Base-by-base conservation (phyloP, 805 yeast genomes). In the Ogataea siamensis region DNA sequence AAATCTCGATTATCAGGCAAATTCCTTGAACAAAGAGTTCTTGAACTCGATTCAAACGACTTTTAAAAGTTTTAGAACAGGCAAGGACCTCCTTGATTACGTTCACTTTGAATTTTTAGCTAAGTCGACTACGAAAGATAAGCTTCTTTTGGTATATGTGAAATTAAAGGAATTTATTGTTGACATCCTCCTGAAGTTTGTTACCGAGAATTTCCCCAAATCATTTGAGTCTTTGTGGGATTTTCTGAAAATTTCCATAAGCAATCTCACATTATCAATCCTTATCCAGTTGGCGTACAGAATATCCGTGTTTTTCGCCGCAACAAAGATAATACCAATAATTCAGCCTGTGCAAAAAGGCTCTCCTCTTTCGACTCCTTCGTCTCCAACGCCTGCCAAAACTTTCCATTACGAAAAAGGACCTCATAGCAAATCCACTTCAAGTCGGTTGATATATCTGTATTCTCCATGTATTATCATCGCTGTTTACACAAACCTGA, bases 401-500 rank as follows among this genome's bases (percentile, higher is more conserved):
- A 14, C 16, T 11, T 8, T n/a, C 15, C 8, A 9, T 3, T 16
- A 10, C 5, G 26, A 37, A 20, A 11, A 22, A 6, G 26, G 37
- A 18, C 48, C 37, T 15, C 31, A 24, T 13, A 39, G 39, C 23
- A 49, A 40, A 18, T 59, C 61, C 7, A 52, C 56, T 3, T 47
- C 66, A 16, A 74, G 80, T 63, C 68, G 70, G 42, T 60, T 86
- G 46, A 72, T 88, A 20, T 88, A 89, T 57, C 80, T 95, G 22
- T 91, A 86, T 61, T 84, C 96, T 24, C 98, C 98, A 2, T 87
- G 96, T 62, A 80, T 93, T 42, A 79, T 93, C 26, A 88, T 93
- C 42, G 96, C 96, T 0, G 95, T 93, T 43, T 93, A 93, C 64
- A 87, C 98, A 2, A 96, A 93, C 59, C 67, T 93, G 51, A 83